Base-by-base conservation (phyloP, 2,329 filamentous ascomycete genomes). In the Cucurbitaria berberidis region DNA sequence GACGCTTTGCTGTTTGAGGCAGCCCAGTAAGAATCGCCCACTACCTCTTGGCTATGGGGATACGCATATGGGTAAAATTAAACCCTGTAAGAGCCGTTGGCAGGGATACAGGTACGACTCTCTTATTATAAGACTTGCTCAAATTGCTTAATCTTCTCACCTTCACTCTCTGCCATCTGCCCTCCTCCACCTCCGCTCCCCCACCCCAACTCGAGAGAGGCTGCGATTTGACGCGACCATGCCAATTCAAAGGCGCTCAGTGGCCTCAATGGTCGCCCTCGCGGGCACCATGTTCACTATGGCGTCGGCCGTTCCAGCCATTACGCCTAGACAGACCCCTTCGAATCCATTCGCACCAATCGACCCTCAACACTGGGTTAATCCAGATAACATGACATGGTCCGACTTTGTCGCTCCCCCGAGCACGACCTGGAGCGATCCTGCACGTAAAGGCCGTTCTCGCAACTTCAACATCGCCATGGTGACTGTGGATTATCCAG, bases 401-500 rank as follows among this genome's bases (percentile, higher is more conserved):
- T 44, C 47, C 19, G 53, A 84, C 55, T 84, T 76, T 59, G 73
- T 73, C 10, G 67, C 69, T 15, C 79, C 79, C 1, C 81, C 81
- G 0, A 77, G 76, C 1, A 82, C 79, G 0, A 76, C 74, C 16
- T 84, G 81, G 81, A 74, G 71, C 6, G 76, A 83, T 48, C 74
- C 80, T 1, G 62, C 66, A 0, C 72, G 67, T 29, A 78, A 73
- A 51, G 81, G 82, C 7, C 75, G 76, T 2, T 70, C 70, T 29
- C 76, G 81, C 16, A 83, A 84, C 70, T 84, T 84, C 73, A 82
- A 83, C 57, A 84, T 84, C 51, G 82, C 81, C 5, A 76, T 84
- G 54, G 77, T 84, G 22, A 74, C 78, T 1, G 75, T 84, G 29
- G 82, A 84, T 66, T 84, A 83, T 57, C 66, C 76, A 0, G 80